These are phyloP conservation scores for Cornus florida DNA, from an alignment of 148 eudicot genomes.

Conservation along the genomic window DNA sequence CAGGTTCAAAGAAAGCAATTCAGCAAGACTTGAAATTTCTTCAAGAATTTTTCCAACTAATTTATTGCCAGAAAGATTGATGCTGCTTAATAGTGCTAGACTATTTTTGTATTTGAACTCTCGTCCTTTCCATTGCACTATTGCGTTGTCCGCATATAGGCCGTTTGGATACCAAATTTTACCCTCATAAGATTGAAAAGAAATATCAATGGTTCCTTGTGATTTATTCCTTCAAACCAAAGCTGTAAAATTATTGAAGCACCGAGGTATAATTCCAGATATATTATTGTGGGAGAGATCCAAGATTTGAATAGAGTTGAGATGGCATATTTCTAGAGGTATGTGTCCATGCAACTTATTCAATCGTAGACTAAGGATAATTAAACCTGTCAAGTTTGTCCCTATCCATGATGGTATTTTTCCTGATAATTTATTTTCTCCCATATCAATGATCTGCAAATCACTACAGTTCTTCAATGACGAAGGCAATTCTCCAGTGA, in stretches of 20 bases:
- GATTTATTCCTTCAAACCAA: neutral
- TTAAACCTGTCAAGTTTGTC: neutral
- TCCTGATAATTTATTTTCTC: slow-evolving; percentile 17
- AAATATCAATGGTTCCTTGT: no score
- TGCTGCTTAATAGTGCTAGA: slow-evolving; percentile 22
- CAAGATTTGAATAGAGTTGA: slow-evolving; percentile 13
- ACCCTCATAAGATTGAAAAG: no score
- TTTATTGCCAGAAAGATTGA: slow-evolving; percentile 35
- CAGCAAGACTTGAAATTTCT: slow-evolving; percentile 20
- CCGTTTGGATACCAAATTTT: no score
- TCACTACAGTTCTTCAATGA: slow-evolving; percentile 16
- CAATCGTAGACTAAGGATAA: slow-evolving; percentile 13
- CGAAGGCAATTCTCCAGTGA: slow-evolving; percentile 6
- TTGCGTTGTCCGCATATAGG: slow-evolving; percentile 7
- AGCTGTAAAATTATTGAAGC: slow-evolving; percentile 13
- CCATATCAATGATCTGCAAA: slow-evolving; percentile 11
- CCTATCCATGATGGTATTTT: slow-evolving; percentile 26
- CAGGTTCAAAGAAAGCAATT: slow-evolving; percentile 28
- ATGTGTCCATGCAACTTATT: slow-evolving; percentile 27
- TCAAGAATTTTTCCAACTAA: slow-evolving; percentile 28
- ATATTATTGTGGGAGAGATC: slow-evolving; percentile 25
- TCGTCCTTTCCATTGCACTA: slow-evolving; percentile 21
- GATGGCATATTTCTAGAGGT: slow-evolving; percentile 21
- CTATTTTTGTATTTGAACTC: slow-evolving; percentile 16
- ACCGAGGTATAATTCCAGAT: slow-evolving; percentile 24